These are phyloP conservation scores for Beauveria pseudobassiana DNA, from an alignment of 2,329 filamentous ascomycete genomes.

Conservation along the genomic window DNA sequence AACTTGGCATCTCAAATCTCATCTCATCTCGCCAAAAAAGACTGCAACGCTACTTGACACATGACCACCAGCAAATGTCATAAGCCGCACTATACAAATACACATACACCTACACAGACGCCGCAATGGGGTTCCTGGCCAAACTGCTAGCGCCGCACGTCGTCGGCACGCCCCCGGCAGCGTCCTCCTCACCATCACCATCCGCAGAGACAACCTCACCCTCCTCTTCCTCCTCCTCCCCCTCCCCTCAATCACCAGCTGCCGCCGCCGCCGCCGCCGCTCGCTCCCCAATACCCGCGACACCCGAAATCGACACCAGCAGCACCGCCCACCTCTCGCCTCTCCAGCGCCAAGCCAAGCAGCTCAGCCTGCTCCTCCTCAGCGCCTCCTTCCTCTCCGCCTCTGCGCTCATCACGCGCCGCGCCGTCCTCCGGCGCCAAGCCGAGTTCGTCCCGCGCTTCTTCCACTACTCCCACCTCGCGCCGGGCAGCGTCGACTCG, in stretches of 20 bases:
- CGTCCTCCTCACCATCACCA: conserved; percentile 8
- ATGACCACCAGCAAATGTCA: not conserved
- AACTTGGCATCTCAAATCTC: not conserved
- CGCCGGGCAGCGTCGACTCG: conserved; percentile 19
- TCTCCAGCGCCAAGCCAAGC: conserved; percentile 44
- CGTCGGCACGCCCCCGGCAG: conserved; percentile 9
- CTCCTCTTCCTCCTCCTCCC: not conserved
- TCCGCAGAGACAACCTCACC: not conserved
- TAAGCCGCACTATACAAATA: not conserved
- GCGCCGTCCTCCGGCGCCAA: conserved; percentile 59
- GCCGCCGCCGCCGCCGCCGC: not conserved
- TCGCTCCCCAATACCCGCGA: conserved; percentile 13
- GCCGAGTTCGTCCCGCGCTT: conserved; percentile 58
- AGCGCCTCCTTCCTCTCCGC: conserved; percentile 70
- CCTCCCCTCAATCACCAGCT: not conserved
- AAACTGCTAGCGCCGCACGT: conserved; percentile 9
- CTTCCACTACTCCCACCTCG: conserved; percentile 53
- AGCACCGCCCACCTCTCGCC: conserved; percentile 23
- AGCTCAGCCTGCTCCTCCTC: conserved; percentile 63
- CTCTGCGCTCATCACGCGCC: conserved; percentile 63
- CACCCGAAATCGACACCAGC: conserved; percentile 14
- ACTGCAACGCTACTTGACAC: no score
- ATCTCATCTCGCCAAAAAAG: not conserved
- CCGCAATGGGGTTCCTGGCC: conserved; percentile 7
- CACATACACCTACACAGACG: not conserved